Evolutionary conservation across 2,329 filamentous ascomycete genomes (phyloP).

Genomic region (Fusarium metavorans): DNA sequence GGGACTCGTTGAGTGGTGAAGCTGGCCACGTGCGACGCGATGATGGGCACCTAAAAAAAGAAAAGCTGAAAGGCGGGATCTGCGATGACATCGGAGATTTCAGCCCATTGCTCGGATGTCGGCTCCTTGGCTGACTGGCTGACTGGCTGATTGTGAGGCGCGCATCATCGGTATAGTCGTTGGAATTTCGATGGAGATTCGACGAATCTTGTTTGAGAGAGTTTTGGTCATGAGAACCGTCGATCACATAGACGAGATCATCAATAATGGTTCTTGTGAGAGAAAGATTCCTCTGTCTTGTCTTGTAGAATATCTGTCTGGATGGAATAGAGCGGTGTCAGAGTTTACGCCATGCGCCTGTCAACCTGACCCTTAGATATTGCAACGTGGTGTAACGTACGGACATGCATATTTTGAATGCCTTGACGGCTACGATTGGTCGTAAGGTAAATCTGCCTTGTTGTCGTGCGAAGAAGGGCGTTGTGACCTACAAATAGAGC

Average conservation of each 20-base stretch:
- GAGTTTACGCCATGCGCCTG: neutral
- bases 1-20: neutral
- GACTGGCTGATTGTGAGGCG: neutral
- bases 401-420: neutral
- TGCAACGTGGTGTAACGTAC: neutral
- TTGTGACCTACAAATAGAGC: neutral
- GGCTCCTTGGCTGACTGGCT: neutral
- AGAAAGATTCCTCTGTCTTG: neutral
- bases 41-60: neutral
- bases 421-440: neutral
- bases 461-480: neutral
- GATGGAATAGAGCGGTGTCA: neutral
- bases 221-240: neutral
- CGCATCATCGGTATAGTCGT: neutral
- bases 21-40: neutral
- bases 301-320: neutral
- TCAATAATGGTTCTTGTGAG: neutral
- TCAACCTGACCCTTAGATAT: neutral
- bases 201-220: neutral
- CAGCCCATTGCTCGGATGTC: neutral
- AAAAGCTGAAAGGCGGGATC: neutral
- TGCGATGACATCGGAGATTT: conserved; percentile 1
- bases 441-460: neutral
- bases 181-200: neutral
- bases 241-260: neutral